Evolutionary conservation across 1,284 basidiomycete genomes (phyloP), one percentile per base, ranked within the genome.

Genomic region (Ustilago sp.): DNA sequence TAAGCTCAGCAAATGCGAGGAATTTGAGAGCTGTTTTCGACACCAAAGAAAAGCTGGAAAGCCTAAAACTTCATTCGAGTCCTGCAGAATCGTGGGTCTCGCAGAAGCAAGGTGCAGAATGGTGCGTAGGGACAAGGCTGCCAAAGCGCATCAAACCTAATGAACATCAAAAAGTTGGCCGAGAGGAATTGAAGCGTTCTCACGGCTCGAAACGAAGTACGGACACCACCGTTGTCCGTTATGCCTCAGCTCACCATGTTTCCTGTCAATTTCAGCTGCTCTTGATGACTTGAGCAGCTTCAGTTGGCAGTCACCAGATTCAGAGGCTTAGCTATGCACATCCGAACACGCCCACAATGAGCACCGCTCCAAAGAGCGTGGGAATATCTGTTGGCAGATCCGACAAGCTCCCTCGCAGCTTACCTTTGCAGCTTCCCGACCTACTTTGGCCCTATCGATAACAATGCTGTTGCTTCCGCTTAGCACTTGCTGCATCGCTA

Each of bases 361-460:
- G 28, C 45, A 15, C 52, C 15, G 43, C 53, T 56, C 53, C 15
- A 38, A 45, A 43, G 38, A 65, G 48, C 63, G 63, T 65, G 63
- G 51, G 63, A 65, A 65, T 6, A 36, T 55, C 43, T 64, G 61
- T 32, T 52, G 41, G 19, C 23, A 43, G 45, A 60, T 38, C 28
- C 59, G 17, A 39, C 38, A 57, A 47, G 28, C 55, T 58, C 32
- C 55, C 9, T 19, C 11, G 28, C 23, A 54, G 0, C 23, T 19
- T 7, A 28, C 38, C 38, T 53, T 34, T 43, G 55, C 9, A 38
- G 34, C 38, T 23, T 34, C 32, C 34, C 47, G 57, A 23, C 57
- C 13, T 4, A n/a, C 12, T 38, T 32, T 48, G 12, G 3, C 36
- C 32, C 23, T 4, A 58, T 58, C 43, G 41, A 47, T 47, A 58